Percentiles rank a stretch among this genome's conserved stretches.
These are phyloP conservation scores for Narthecium ossifragum DNA, from an alignment of 106 monocot genomes.

Conservation along the genomic window DNA sequence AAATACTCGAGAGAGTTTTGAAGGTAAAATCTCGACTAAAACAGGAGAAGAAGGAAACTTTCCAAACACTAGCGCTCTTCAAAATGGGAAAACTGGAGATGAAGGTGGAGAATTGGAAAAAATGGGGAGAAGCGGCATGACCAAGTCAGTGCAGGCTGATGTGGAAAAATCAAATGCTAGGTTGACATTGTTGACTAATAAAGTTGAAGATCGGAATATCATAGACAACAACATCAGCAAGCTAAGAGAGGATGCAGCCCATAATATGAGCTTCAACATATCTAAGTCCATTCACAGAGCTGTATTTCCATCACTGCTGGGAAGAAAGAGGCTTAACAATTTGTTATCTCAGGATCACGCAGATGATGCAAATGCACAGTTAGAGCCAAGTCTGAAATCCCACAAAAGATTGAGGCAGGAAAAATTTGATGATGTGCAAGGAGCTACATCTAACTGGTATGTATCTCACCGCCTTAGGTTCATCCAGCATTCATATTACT, in stretches of 20 bases:
- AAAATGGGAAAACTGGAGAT: neutral
- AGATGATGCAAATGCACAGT: slow-evolving; percentile 12
- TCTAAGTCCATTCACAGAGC: neutral
- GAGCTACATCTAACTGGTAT: slow-evolving; percentile 18
- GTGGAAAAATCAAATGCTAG: neutral
- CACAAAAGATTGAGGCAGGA: slow-evolving; percentile 26
- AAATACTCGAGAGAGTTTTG: slow-evolving; percentile 2
- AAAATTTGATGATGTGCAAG: slow-evolving; percentile 6
- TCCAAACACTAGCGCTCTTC: neutral
- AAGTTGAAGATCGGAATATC: neutral
- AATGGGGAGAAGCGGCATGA: neutral
- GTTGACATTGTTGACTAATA: neutral
- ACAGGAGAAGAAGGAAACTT: neutral
- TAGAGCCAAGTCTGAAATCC: slow-evolving; percentile 16
- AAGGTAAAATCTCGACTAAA: neutral
- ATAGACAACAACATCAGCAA: neutral
- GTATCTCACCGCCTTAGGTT: no score
- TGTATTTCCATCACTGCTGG: slow-evolving; percentile 1
- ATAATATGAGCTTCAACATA: slow-evolving; percentile 1
- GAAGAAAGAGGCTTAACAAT: slow-evolving; percentile 37
- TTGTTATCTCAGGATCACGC: slow-evolving; percentile 13
- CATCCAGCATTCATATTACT: neutral
- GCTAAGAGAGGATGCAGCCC: slow-evolving; percentile 10
- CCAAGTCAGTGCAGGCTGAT: neutral
- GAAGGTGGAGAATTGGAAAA: neutral